phyloP scores from a whole-genome alignment of 2,329 filamentous ascomycete species.

The Pyrenophora tritici-repentis region DNA sequence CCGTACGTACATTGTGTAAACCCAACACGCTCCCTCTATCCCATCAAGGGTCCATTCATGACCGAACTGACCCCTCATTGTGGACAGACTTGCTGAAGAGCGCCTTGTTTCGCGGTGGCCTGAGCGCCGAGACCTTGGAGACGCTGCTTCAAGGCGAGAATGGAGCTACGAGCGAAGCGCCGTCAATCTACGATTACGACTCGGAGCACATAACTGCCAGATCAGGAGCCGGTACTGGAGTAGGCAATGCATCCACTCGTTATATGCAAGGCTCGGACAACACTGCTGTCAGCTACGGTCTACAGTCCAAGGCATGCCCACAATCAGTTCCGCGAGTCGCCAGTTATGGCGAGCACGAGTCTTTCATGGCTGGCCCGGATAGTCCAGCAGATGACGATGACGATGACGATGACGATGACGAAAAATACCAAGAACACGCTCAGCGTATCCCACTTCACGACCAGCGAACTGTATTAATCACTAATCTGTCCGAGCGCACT shows the following conservation, averaged over 20 bases:
- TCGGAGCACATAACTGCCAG: conserved; percentile 21
- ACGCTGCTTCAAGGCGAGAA: conserved; percentile 49
- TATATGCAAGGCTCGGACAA: conserved; percentile 24
- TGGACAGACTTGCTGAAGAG: conserved; percentile 51
- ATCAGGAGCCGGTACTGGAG: conserved; percentile 14
- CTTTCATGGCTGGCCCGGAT: conserved; percentile 16
- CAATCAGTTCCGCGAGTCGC: conserved; percentile 17
- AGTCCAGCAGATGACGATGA: conserved; percentile 15
- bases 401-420: conserved; percentile 19
- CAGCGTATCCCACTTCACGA: conserved; percentile 30
- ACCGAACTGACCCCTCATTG: conserved; percentile 6
- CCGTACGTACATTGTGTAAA: conserved; percentile 49
- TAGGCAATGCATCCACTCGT: conserved; percentile 11
- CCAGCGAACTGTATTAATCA: conserved; percentile 65
- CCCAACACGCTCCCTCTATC: neutral
- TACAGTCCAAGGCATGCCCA: conserved; percentile 17
- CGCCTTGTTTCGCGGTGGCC: conserved; percentile 57
- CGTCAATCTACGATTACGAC: conserved; percentile 16
- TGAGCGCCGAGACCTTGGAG: conserved; percentile 56
- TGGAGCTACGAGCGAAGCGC: conserved; percentile 19
- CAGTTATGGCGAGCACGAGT: conserved; percentile 26
- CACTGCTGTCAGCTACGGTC: conserved; percentile 24
- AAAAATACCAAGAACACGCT: conserved; percentile 3
- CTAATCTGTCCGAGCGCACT: conserved; percentile 64
- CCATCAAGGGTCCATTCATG: neutral